Evolutionary conservation across 768 basidiomycete species (phyloP), one percentile per base, ranked within the genome.

Genomic region (Royoungia palumana): DNA sequence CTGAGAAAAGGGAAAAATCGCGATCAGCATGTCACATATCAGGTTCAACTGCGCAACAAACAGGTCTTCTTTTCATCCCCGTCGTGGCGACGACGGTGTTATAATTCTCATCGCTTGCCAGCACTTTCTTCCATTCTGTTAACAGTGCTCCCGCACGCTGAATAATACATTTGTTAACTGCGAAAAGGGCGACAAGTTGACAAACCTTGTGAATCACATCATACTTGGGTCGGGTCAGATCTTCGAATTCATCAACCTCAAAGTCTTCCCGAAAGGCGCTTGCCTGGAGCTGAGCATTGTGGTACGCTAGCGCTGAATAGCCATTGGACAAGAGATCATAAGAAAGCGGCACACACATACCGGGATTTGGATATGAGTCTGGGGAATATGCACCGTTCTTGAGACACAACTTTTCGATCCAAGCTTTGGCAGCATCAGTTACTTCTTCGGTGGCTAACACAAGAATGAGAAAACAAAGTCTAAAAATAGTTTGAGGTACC

Each of bases 251-350:
- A 47, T 82, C 80, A 2, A 78, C 73, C 62, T 95, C 83, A 54
- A 85, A 96, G 50, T 93, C 82, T 62, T 96, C 90, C 44, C 89
- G 83, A 70, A 98, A 94, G 0, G 96, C 96, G 46, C 82, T 84
- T 8, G 95, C 91, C 69, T 96, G 85, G 8, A 98, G 77, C 60
- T 94, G 89, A 17, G 82, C 88, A 65, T 94, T 93, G 63, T 94
- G 90, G 57, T 81, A 92, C 12, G 85, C 85, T 45, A 97, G 78
- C 5, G 89, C 60, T 63, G 5, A 20, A 32, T 13, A 6, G 14
- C 12, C 2, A 17, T 32, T 47, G 12, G 44, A 24, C n/a, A 25
- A 12, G 4, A 27, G 12, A 38, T 4, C 17, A 8, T 5, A 24
- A 22, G 10, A 5, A 27, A 5, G 20, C 12, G 12, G 45, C 22